phyloP scores from a whole-genome alignment of 257 asterid species.

The Fraxinus quadrangulata region DNA sequence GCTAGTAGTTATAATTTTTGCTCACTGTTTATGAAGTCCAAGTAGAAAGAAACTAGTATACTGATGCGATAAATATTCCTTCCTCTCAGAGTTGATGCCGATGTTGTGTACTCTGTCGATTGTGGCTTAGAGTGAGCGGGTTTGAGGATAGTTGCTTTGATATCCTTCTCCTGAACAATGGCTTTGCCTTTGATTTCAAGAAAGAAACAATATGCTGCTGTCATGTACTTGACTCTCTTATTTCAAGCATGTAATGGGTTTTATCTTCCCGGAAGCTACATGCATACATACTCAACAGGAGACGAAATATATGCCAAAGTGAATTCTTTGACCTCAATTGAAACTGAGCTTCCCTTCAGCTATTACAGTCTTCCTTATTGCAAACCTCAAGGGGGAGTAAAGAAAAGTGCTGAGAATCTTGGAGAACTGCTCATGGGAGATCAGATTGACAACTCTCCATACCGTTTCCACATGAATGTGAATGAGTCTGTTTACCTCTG shows the following conservation, averaged over 20 bases:
- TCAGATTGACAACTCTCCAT: constrained; percentile 48
- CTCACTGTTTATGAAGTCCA: not conserved
- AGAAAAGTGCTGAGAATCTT: constrained; percentile 51
- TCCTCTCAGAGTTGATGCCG: not conserved
- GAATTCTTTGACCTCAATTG: constrained; percentile 49
- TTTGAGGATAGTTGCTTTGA: constrained; percentile 15
- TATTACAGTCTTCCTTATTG: constrained; percentile 49
- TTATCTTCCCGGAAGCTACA: constrained; percentile 50
- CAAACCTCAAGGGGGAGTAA: constrained; percentile 39
- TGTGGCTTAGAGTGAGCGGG: constrained; percentile 25
- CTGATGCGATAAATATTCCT: not conserved
- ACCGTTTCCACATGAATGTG: constrained; percentile 40
- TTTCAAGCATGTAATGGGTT: constrained; percentile 38
- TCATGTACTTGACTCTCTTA: constrained; percentile 34
- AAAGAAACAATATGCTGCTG: constrained; percentile 33
- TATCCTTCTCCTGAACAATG: constrained; percentile 37
- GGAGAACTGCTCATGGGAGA: constrained; percentile 51
- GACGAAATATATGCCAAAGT: constrained; percentile 35
- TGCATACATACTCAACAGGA: constrained; percentile 34
- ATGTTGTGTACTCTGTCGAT: constrained; percentile 9
- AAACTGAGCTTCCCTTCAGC: constrained; percentile 47
- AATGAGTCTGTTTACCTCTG: constrained; percentile 46
- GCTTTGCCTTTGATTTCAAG: constrained; percentile 39
- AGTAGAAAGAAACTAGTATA: not conserved
- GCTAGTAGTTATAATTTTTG: not conserved